Evolutionary conservation across 2,329 filamentous ascomycete genomes (phyloP), one percentile per base, ranked within the genome.

Genomic region (Stemphylium lycopersici): DNA sequence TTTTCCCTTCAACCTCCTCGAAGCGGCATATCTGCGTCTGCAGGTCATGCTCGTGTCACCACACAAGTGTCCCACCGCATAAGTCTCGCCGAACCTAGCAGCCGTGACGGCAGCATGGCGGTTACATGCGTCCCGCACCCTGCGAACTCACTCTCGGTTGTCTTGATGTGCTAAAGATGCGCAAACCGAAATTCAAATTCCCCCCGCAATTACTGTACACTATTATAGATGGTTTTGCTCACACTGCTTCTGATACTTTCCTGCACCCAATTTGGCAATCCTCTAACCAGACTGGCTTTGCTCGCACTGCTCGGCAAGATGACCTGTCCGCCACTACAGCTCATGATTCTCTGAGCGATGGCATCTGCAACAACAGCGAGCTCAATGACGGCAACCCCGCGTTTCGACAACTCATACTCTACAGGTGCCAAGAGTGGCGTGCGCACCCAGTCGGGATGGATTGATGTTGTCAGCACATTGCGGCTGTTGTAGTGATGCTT

Each of bases 191-290:
- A 36, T 42, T 16, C 24, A 10, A 11, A 22, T 36, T 13, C 13
- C 11, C 33, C 26, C 20, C 20, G 4, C 20, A 11, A 32, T 7
- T 47, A 58, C 38, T 56, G 40, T 10, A 53, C 55, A 38, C 44
- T 60, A n/a, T 52, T 47, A 18, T 52, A 43, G 13, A 71, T 63
- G 1, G 44, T 51, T 48, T 55, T 62, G 15, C 59, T 61, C n/a
- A 62, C 31, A n/a, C 55, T 48, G 43, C 52, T 60, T 48, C 74
- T 53, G 1, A 70, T 3, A 3, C 37, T 33, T 62, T 82, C 79
- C 61, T 83, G 80, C 48, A 81, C 24, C 80, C 81, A 83, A 34
- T 73, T 74, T 1, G 80, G 80, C 70, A 76, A 77, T 0, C 73
- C 79, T 49, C 80, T 72, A 31, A 83, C 58, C 6, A 65, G 66